Evolutionary conservation across 1,284 basidiomycete genomes (phyloP).

Genomic region (Trichosporon faecale): DNA sequence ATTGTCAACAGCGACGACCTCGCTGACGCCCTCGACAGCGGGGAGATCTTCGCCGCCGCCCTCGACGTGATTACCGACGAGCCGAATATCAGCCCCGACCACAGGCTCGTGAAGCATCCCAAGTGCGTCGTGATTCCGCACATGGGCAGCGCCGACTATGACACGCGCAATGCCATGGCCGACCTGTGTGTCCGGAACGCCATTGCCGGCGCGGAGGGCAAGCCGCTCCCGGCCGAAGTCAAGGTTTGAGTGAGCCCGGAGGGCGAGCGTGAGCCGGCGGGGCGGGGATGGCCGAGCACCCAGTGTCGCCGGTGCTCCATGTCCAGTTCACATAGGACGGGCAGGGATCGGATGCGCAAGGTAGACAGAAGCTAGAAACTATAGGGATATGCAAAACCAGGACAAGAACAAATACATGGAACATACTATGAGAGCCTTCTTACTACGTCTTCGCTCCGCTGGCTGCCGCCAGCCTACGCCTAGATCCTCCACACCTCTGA

Average conservation of each 20-base stretch:
- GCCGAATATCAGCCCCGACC: constrained; percentile 68
- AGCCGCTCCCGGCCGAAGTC: constrained; percentile 41
- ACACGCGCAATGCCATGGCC: constrained; percentile 81
- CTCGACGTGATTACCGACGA: constrained; percentile 93
- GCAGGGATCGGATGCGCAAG: no score
- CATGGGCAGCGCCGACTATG: constrained; percentile 81
- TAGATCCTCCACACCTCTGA: constrained; percentile 46
- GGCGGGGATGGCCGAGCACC: no score
- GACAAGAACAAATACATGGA: not conserved
- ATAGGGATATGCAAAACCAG: not conserved
- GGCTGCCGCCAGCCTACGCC: no score
- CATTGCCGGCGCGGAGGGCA: constrained; percentile 37
- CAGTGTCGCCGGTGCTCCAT: no score
- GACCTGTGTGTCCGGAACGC: constrained; percentile 56
- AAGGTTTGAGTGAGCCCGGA: constrained; percentile 25
- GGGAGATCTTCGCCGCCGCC: constrained; percentile 84
- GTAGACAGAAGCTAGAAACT: not conserved
- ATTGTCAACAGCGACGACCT: constrained; percentile 87
- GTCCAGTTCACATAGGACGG: no score
- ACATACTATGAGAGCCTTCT: not conserved
- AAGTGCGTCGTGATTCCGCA: constrained; percentile 70
- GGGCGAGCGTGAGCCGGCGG: not conserved
- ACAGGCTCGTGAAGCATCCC: constrained; percentile 67
- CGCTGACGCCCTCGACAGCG: constrained; percentile 68
- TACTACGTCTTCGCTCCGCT: no score